Conservation (phyloP, 2,329 filamentous ascomycete genomes). For the Pseudogymnoascus sp. region DNA sequence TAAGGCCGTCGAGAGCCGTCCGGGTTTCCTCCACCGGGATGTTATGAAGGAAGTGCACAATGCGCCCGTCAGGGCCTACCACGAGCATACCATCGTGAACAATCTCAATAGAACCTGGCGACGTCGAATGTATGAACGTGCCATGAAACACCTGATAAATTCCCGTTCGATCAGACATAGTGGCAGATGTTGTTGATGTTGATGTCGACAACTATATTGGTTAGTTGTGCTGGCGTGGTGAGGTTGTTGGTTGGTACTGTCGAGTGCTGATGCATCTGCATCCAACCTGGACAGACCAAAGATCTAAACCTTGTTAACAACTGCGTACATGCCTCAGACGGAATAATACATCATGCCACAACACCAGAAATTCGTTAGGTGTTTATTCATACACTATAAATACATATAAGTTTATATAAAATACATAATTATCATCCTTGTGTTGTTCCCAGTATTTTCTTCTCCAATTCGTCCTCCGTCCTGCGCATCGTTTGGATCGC, state of each 20-base stretch:
- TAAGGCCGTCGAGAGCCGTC: not conserved
- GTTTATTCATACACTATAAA: constrained; percentile 2
- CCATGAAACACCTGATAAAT: not conserved
- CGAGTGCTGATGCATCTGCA: not conserved
- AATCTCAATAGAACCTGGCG: not conserved
- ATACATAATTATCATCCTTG: constrained; percentile 2
- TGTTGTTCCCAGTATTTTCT: constrained; percentile 10
- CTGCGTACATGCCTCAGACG: not conserved
- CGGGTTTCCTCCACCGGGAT: not conserved
- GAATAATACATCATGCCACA: not conserved
- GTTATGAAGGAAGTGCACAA: not conserved
- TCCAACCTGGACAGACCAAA: not conserved
- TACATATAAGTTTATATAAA: constrained; percentile 5
- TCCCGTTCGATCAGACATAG: not conserved
- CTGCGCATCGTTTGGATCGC: constrained; percentile 27
- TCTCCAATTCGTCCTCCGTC: constrained; percentile 22
- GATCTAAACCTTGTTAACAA: not conserved
- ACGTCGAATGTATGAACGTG: not conserved
- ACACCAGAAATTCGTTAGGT: not conserved
- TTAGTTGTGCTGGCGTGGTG: not conserved
- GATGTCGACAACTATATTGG: not conserved
- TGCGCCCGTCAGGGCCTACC: not conserved
- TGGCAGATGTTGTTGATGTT: not conserved
- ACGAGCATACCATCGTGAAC: not conserved
- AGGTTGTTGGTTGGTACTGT: not conserved